phyloP scores from a whole-genome alignment of 257 asterid species.

The Solanum neorickii region DNA sequence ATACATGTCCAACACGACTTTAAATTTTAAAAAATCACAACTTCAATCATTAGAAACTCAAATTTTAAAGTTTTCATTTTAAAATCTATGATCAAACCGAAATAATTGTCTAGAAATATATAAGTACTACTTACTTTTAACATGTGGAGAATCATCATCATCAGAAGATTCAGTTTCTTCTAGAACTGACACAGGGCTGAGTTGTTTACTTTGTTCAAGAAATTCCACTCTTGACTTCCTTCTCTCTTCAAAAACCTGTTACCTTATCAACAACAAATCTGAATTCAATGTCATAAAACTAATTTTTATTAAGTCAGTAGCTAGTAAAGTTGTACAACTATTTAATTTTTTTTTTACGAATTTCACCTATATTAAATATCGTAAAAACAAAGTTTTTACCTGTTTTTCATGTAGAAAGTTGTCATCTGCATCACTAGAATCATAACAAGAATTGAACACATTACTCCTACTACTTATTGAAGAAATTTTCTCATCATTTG shows the following conservation, averaged over 20 bases:
- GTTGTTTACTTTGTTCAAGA: constrained; percentile 26
- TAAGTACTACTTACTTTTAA: constrained; percentile 16
- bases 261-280: constrained; percentile 8
- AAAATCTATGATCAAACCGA: neutral
- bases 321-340: neutral
- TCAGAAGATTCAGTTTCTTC: constrained; percentile 35
- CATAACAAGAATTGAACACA: constrained; percentile 30
- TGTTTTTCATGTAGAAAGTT: constrained; percentile 3
- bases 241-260: constrained; percentile 31
- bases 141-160: constrained; percentile 31
- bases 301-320: neutral
- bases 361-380: neutral
- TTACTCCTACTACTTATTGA: constrained; percentile 19
- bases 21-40: neutral
- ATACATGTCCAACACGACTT: neutral
- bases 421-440: constrained; percentile 12
- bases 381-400: constrained; percentile 13
- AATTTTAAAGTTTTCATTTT: neutral
- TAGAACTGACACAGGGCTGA: constrained; percentile 61
- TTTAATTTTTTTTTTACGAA: neutral
- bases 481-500: constrained; percentile 20
- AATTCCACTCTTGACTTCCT: constrained; percentile 8
- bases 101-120: neutral
- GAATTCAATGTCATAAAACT: neutral
- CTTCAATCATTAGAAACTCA: neutral